These are phyloP conservation scores for Parastagonospora nodorum DNA, from an alignment of 2,329 filamentous ascomycete species.

Conservation along the genomic window DNA sequence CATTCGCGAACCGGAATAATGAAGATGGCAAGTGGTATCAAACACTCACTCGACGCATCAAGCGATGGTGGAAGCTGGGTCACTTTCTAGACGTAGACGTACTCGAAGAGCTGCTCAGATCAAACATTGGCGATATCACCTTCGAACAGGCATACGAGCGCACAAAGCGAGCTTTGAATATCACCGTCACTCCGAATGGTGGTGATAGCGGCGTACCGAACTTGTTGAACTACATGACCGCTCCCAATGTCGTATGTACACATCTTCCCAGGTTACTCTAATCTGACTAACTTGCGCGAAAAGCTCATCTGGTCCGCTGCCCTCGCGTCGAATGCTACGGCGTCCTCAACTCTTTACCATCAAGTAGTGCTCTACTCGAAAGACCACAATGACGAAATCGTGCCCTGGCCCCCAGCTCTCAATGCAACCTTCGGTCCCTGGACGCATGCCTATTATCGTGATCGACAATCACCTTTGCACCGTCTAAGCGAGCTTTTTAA, in stretches of 20 bases:
- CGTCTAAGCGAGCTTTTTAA: conserved; percentile 85
- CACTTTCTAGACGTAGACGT: conserved; percentile 84
- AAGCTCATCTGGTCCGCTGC: conserved; percentile 81
- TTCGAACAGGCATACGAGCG: conserved; percentile 90
- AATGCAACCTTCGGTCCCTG: conserved; percentile 71
- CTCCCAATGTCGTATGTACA: conserved; percentile 81
- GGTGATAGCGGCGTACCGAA: conserved; percentile 78
- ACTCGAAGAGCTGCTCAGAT: conserved; percentile 80
- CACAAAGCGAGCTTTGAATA: conserved; percentile 87
- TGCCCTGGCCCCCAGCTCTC: conserved; percentile 70
- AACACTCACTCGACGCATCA: conserved; percentile 69
- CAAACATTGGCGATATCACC: conserved; percentile 85
- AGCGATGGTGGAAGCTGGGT: conserved; percentile 73
- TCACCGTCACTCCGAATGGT: conserved; percentile 76
- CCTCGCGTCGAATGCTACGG: conserved; percentile 74
- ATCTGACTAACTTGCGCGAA: conserved; percentile 12
- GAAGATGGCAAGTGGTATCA: conserved; percentile 45
- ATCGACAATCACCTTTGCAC: conserved; percentile 69
- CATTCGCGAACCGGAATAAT: conserved; percentile 63
- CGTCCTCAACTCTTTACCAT: conserved; percentile 68
- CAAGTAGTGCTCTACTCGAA: conserved; percentile 76
- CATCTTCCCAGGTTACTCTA: not conserved
- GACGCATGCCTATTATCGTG: conserved; percentile 66
- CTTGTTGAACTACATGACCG: conserved; percentile 88
- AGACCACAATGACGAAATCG: conserved; percentile 71